Percentiles rank a stretch among this genome's conserved stretches.
These are phyloP conservation scores for Fusarium sambucinum DNA, from an alignment of 2,329 filamentous ascomycete genomes.

Conservation along the genomic window DNA sequence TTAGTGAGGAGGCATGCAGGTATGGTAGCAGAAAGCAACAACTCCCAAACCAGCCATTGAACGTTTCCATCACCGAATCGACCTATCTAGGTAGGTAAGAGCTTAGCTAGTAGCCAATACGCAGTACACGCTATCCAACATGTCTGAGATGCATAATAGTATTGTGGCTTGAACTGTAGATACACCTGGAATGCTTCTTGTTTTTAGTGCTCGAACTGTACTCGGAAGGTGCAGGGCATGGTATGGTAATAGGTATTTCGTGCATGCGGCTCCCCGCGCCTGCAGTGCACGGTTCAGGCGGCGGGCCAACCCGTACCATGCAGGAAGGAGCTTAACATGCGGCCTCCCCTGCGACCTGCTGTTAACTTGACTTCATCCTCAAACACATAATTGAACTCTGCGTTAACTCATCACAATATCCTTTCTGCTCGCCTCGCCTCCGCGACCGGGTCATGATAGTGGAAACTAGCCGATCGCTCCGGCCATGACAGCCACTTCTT, in stretches of 20 bases:
- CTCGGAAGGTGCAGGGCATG: conserved; percentile 13
- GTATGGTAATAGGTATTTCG: conserved; percentile 13
- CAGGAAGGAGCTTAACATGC: conserved; percentile 43
- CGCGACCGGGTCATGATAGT: conserved; percentile 46
- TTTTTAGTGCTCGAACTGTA: conserved; percentile 1
- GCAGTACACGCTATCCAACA: neutral
- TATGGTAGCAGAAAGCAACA: conserved; percentile 21
- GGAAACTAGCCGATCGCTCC: conserved; percentile 28
- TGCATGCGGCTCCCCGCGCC: conserved; percentile 33
- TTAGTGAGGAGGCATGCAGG: neutral
- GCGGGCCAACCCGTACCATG: conserved; percentile 43
- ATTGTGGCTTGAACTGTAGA: conserved; percentile 14
- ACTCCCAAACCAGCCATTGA: conserved; percentile 17
- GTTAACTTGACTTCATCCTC: conserved; percentile 41
- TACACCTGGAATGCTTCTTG: conserved; percentile 20
- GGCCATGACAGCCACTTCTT: conserved; percentile 49
- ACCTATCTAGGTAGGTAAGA: neutral
- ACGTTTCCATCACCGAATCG: conserved; percentile 2
- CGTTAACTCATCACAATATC: conserved; percentile 7
- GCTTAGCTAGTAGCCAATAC: neutral
- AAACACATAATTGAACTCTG: conserved; percentile 3
- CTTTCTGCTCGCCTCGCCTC: neutral
- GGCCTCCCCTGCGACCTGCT: conserved; percentile 38
- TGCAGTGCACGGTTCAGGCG: conserved; percentile 40
- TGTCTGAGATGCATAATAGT: neutral